phyloP scores from a whole-genome alignment of 176 grass and related monocot species.

The Cymbopogon citratus region DNA sequence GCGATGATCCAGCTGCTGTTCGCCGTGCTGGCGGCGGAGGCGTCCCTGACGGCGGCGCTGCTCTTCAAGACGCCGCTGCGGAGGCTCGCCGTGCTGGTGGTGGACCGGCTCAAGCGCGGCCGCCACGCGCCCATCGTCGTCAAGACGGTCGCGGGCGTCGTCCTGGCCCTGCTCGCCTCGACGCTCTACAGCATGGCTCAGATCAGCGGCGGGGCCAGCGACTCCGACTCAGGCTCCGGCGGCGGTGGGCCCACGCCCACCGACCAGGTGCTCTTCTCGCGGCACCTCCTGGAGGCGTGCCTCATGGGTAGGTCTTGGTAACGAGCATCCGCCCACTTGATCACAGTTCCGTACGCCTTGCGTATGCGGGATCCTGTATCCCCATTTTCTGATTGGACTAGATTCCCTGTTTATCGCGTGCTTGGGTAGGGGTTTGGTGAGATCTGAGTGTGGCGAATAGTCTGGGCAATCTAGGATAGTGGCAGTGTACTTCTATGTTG shows the following conservation, averaged over 20 bases:
- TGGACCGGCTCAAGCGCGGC: conserved; percentile 85
- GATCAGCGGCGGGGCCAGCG: conserved; percentile 48
- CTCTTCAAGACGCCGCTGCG: conserved; percentile 89
- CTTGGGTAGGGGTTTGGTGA: background rate
- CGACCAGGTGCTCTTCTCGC: conserved; percentile 81
- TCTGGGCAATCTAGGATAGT: background rate
- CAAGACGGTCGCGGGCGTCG: conserved; percentile 74
- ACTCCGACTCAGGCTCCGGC: conserved; percentile 21
- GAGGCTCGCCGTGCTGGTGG: conserved; percentile 46
- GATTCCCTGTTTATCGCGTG: background rate
- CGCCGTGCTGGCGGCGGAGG: conserved; percentile 57
- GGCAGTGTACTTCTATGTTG: background rate
- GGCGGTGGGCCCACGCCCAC: conserved; percentile 57
- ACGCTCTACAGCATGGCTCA: conserved; percentile 65
- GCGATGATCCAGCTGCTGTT: conserved; percentile 88
- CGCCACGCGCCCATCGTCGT: conserved; percentile 56
- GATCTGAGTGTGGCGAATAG: background rate
- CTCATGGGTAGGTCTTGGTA: conserved; percentile 72
- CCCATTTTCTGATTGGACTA: background rate
- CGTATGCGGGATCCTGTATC: no score
- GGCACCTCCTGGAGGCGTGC: conserved; percentile 76
- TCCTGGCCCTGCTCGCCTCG: conserved; percentile 48
- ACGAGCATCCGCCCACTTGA: background rate
- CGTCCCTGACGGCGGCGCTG: conserved; percentile 40
- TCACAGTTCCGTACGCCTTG: background rate